Evolutionary conservation across 768 basidiomycete species (phyloP).

Genomic region (Auricularia sp.): DNA sequence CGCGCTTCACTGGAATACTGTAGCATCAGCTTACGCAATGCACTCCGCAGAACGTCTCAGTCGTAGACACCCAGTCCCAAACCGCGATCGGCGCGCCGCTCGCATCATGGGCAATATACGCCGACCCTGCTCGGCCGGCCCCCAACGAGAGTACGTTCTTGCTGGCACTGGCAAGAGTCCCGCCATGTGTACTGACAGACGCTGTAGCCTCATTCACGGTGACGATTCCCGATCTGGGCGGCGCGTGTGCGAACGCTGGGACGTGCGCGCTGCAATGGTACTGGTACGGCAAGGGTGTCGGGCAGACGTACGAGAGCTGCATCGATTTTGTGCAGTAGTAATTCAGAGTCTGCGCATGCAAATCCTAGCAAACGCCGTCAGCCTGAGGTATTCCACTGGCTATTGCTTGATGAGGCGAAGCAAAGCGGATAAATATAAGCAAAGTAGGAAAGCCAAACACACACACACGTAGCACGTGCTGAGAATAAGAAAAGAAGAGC

Average conservation of each 20-base stretch:
- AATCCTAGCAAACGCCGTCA: not conserved
- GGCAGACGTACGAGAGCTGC: not conserved
- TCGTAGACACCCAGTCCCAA: not conserved
- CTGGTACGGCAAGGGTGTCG: not conserved
- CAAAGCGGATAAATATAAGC: not conserved
- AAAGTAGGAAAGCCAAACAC: not conserved
- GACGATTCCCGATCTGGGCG: not conserved
- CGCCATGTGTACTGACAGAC: not conserved
- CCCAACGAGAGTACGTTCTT: not conserved
- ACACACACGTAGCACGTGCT: not conserved
- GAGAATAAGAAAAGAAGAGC: not conserved
- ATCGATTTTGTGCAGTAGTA: not conserved
- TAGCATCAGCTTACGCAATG: not conserved
- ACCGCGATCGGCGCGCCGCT: not conserved
- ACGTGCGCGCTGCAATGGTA: not conserved
- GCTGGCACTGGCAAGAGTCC: not conserved
- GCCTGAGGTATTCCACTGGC: too few species aligned
- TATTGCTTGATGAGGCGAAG: not conserved
- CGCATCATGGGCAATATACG: not conserved
- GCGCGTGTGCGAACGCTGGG: not conserved
- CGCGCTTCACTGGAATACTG: not conserved
- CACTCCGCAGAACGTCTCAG: not conserved
- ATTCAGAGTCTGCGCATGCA: not conserved
- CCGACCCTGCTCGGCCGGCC: not conserved
- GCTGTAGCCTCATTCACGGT: not conserved